Evolutionary conservation across 2,329 filamentous ascomycete genomes (phyloP), one percentile per base, ranked within the genome.

Genomic region (Ceratocystis alfenasii): DNA sequence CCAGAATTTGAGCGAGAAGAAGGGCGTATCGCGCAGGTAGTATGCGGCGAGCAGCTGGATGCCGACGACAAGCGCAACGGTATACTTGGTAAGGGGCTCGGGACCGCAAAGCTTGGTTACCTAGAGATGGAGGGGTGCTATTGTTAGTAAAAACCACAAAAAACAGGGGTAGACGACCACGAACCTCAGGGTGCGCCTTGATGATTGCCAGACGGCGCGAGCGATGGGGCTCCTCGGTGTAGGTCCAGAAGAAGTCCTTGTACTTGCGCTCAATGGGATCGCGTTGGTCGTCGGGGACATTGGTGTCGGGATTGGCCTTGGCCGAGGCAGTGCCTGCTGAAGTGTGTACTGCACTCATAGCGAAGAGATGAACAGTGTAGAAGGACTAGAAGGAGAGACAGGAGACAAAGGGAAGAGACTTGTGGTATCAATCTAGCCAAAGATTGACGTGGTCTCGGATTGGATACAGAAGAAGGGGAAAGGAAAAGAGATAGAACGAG

Each of bases 41-140:
- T 86, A 90, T 70, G 90, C 92, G 75, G 87, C 87, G 70, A 81
- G 75, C 65, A 96, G 75, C 76, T 99, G 94, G 55, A 96, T 81
- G 12, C 82, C 79, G 62, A 99, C 92, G 69, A 99, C 94, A 64
- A 83, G 83, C 64, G 88, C 76, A 68, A 97, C 94, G 71, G 95
- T 82, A 73, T 91, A 97, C 80, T 97, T 96, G 25, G 94, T 99
- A 74, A 96, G 80, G 65, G 94, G 91, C 75, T 99, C 94, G 33
- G 90, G 91, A 6, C 94, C 94, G 78, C 94, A 99, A 71, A 99
- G 87, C 78, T 97, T 97, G 65, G 90, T 93, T 68, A 99, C 89
- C 90, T 95, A 68, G 65, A 50, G 33, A 30, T 53, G 25, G 55
- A 6, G 17, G 53, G 1, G 45, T 48, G 33, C 2, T 44, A 8